Conservation (phyloP, 257 asterid species). For the Craterostigma plantagineum region DNA sequence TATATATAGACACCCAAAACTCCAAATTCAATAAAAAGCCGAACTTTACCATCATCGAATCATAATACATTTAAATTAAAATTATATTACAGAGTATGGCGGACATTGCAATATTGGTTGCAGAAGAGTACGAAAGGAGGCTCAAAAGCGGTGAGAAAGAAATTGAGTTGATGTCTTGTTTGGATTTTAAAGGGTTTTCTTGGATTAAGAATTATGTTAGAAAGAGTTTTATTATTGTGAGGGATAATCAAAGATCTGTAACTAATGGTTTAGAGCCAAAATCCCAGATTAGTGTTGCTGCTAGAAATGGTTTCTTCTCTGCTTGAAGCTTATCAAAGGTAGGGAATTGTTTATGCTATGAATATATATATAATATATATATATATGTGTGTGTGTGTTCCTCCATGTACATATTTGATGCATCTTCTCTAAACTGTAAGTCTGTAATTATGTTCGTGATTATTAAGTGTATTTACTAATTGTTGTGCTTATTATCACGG, state of each 20-base stretch:
- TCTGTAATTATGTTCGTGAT: no score
- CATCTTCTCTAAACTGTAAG: no score
- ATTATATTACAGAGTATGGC: slow-evolving; percentile 24
- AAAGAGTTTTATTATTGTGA: slow-evolving; percentile 6
- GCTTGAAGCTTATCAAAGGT: slow-evolving; percentile 16
- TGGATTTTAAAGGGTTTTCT: slow-evolving; percentile 14
- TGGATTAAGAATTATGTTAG: slow-evolving; percentile 6
- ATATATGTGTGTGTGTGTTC: no score
- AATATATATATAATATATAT: no score
- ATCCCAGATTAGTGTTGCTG: slow-evolving; percentile 32
- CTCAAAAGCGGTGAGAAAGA: slow-evolving; percentile 32
- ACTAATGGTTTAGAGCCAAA: slow-evolving; percentile 16
- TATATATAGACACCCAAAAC: no score
- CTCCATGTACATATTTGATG: no score
- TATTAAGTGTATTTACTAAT: no score
- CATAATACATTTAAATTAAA: no score
- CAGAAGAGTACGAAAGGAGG: slow-evolving; percentile 76
- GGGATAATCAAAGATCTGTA: slow-evolving; percentile 8
- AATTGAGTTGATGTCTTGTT: slow-evolving; percentile 25
- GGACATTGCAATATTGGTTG: slow-evolving; percentile 72
- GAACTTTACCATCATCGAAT: no score
- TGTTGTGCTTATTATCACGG: no score
- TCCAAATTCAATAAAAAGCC: neutral
- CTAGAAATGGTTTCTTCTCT: slow-evolving; percentile 37
- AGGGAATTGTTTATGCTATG: no score